Percentiles rank a stretch among this genome's conserved stretches.
Evolutionary conservation across 2,329 filamentous ascomycete species (phyloP).

Genomic region (Phyllosticta capitalensis): DNA sequence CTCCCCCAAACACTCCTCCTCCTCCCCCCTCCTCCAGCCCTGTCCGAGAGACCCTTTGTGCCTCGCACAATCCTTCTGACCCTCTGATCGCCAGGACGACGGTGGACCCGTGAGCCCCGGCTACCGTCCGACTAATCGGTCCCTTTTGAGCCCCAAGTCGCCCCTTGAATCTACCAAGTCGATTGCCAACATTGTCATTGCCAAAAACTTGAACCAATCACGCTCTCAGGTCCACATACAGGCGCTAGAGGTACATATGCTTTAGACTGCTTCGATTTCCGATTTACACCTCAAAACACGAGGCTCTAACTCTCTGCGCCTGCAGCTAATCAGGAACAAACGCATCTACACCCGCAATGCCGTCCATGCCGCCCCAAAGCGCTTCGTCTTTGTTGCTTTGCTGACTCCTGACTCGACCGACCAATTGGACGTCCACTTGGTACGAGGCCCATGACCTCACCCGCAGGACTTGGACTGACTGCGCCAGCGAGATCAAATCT

Average conservation of each 20-base stretch:
- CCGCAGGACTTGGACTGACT: slow-evolving; percentile 19
- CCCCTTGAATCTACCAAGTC: slow-evolving; percentile 27
- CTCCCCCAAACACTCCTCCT: not conserved
- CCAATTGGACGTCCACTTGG: slow-evolving; percentile 34
- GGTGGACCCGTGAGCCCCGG: not conserved
- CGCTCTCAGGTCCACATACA: slow-evolving; percentile 75
- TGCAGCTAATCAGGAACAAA: slow-evolving; percentile 66
- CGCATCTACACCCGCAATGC: slow-evolving; percentile 68
- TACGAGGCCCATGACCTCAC: slow-evolving; percentile 12
- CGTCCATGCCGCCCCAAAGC: slow-evolving; percentile 63
- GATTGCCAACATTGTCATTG: slow-evolving; percentile 76
- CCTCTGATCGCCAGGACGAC: slow-evolving; percentile 2
- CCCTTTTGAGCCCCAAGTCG: slow-evolving; percentile 1
- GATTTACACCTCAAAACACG: not conserved
- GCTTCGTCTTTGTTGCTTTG: slow-evolving; percentile 74
- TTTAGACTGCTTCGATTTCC: not conserved
- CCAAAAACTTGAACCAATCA: slow-evolving; percentile 66
- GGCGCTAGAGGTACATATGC: slow-evolving; percentile 46
- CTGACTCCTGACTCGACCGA: slow-evolving; percentile 33
- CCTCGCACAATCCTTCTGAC: not conserved
- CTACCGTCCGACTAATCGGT: not conserved
- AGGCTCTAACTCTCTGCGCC: slow-evolving; percentile 27
- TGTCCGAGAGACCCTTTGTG: not conserved
- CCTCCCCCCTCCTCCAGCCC: not conserved
- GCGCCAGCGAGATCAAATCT: slow-evolving; percentile 70